Base-by-base conservation (phyloP, 768 basidiomycete species). In the Chalciporus piperatus region DNA sequence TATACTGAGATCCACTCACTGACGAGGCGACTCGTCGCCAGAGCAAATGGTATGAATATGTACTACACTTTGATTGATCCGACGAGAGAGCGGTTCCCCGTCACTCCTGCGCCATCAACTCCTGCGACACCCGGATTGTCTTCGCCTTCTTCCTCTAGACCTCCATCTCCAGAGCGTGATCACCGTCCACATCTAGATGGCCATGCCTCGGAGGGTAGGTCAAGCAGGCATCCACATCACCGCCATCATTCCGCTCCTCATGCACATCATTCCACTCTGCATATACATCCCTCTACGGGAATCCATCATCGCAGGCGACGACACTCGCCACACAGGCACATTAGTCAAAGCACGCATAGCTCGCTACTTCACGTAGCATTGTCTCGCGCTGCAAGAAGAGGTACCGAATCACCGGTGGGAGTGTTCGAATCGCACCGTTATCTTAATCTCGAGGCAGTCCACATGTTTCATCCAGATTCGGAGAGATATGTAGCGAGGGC, bases 381-480 rank as follows among this genome's bases (percentile, higher is more conserved):
- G 14, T 61, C 65, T 28, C 70, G 59, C 27, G 50, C 56, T 10
- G 51, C 62, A 27, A 72, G 66, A 55, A 58, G 56, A 19, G 83
- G 22, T 22, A 4, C 22, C 22, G 22, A 88, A 59, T 70, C 75
- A 25, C 78, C 78, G 0, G 88, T 89, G 1, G 88, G 85, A 2
- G 81, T 87, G 13, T 89, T 89, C 52, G 87, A 89, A 69, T 80
- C 79, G 3, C 82, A 87, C 58, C 69, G 80, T 25, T 89, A 88
- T 62, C 70, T 88, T 50, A 80, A 88, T 55, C 70, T 89, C 3
- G 87, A 89, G 61, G 76, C 79, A 23, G 77, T 68, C 27, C 67
- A 77, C 35, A 65, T 83, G 32, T 65, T 69, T 28, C 81, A 85
- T 52, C 81, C 80, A 1, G 63, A 76, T 50, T 69, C 71, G 2